Base-by-base conservation (phyloP, 805 yeast species). In the Yarrowia hollandica region DNA sequence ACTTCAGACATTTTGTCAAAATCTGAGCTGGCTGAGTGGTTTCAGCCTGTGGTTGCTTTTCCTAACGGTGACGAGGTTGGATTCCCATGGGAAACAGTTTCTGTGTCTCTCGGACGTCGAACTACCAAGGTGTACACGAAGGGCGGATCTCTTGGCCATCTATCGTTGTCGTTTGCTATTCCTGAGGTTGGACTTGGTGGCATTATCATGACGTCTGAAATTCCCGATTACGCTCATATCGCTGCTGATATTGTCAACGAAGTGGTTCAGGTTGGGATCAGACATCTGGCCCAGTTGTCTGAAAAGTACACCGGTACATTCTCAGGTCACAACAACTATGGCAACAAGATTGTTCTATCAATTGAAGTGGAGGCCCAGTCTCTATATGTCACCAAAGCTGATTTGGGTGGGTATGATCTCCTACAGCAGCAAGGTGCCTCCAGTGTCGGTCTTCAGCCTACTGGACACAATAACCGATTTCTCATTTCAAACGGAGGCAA, bases 61-160 rank as follows among this genome's bases (percentile, higher is more conserved):
- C 22, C 55, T 15, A 48, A 48, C 11, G 55, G 55, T 2, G 55
- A 48, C 10, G 39, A 48, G 7, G 22, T 48, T 5, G 55, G 55
- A 3, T 48, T 48, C 7, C 55, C 55, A 1, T 48, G 55, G 55
- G 55, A 48, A 23, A 48, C 55, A 6, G 30, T 48, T 2, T 31
- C 39, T 12, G 55, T 48, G 2, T 48, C 55, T 22, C 39, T 48
- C 11, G 55, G 55, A 21, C 19, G 39, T 22, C 30, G 55, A 11
- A 21, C 55, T 9, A 48, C 55, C n/a, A 48, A 48, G 22, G 55
- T 33, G 16, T 48, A 48, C 30, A 48, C 55, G 16, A 48, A 48
- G 25, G 55, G 55, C 6, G 55, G 55, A 15, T n/a, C 55, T 21
- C 28, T 48, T 0, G 55, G 55, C 5, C 55, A 48, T 11, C 39